Evolutionary conservation across 2,329 filamentous ascomycete species (phyloP), one percentile per base, ranked within the genome.

Genomic region (Epichloe uncinata): DNA sequence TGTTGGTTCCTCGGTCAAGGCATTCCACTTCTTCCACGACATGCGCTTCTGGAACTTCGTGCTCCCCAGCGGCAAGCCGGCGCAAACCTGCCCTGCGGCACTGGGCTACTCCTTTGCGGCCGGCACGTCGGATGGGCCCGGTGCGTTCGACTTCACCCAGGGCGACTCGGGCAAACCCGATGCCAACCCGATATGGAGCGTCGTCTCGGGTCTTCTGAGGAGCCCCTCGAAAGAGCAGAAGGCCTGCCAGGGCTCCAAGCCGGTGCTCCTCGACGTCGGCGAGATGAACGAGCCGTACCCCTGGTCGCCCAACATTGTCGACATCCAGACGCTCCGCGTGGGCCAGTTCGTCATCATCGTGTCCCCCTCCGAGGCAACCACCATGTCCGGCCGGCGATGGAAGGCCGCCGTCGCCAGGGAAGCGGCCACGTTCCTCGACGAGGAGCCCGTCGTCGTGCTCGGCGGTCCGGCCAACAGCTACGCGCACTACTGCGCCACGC

Each of bases 71-170:
- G 85, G 86, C 43, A 80, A 79, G 3, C 68, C 68, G 33, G 85
- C 82, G 6, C 73, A 69, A 46, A 95, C 90, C 0, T 97, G 91
- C 58, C 84, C 89, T 3, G 90, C 90, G 0, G 88, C 89, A 0
- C 70, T 97, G 52, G 91, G 91, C 5, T 95, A 93, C 63, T 90
- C 86, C 0, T 97, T 97, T 62, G 91, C 91, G 0, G 91, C 87
- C 1, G 91, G 91, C 11, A 97, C 91, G 0, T 87, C 87, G 0
- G 91, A 97, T 63, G 88, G 91, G 5, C 90, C 91, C 0, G 91
- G 91, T 0, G 82, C 81, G 0, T 95, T 95, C 60, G 91, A 97
- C 66, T 96, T 97, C 63, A 93, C 87, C 1, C 91, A 97, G 62
- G 90, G 89, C 56, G 78, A 86, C 55, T 79, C 81, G 0, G 82